Evolutionary conservation across 2,329 filamentous ascomycete species (phyloP).

Genomic region (Trichoderma arundinaceum): DNA sequence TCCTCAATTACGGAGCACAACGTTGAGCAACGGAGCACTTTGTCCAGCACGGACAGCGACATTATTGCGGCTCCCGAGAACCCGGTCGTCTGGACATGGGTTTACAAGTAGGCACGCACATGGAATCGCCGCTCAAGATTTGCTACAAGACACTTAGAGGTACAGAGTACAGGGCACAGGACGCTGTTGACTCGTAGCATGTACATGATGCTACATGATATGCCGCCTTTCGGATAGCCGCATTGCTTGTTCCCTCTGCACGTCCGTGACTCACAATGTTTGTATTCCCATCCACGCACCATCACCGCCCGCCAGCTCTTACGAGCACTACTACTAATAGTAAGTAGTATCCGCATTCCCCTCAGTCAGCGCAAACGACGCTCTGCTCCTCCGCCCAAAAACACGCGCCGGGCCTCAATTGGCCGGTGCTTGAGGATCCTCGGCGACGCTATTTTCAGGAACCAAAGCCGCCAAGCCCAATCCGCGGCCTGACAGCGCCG

Average conservation of each 20-base stretch:
- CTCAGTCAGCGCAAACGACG: too few species aligned
- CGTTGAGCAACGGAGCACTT: not conserved
- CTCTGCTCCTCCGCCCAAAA: not conserved
- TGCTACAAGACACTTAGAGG: not conserved
- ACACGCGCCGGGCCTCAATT: slow-evolving; percentile 7
- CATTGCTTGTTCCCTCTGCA: not conserved
- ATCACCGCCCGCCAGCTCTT: too few species aligned
- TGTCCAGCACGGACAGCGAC: not conserved
- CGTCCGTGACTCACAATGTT: not conserved
- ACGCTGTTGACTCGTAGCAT: slow-evolving; percentile 5
- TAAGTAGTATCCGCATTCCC: too few species aligned
- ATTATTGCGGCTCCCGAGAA: not conserved
- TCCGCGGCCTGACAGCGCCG: too few species aligned
- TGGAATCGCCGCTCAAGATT: not conserved
- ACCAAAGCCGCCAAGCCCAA: not conserved
- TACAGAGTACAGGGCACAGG: too few species aligned
- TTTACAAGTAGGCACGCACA: not conserved
- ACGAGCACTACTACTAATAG: too few species aligned
- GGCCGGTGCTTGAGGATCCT: not conserved
- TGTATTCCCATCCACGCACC: not conserved
- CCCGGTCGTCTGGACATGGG: not conserved
- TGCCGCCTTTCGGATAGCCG: not conserved
- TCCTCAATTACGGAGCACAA: not conserved
- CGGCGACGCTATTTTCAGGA: slow-evolving; percentile 23
- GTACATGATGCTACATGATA: not conserved